Evolutionary conservation across 2,329 filamentous ascomycete species (phyloP).

Genomic region (Helotiales sp.): DNA sequence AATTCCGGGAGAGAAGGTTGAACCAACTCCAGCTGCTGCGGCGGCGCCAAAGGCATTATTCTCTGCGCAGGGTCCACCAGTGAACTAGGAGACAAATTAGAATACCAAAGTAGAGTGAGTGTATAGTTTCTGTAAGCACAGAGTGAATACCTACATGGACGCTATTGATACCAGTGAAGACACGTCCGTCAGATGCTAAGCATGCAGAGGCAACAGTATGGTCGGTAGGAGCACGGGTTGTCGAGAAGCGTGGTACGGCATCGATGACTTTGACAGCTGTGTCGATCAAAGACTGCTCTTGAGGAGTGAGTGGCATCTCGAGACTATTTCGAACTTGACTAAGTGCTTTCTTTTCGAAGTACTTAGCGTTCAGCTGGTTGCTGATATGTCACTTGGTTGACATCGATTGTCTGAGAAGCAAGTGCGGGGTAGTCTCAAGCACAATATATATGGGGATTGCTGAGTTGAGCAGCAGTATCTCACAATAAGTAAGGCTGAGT

Average conservation of each 20-base stretch:
- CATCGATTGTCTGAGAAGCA: too few species aligned
- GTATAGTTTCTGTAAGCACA: too few species aligned
- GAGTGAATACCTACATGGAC: conserved; percentile 12
- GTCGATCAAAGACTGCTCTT: conserved; percentile 11
- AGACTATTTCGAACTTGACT: conserved; percentile 2
- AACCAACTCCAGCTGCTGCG: conserved; percentile 16
- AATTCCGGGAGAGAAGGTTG: conserved; percentile 6
- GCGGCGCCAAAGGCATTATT: conserved; percentile 25
- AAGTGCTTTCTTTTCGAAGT: background rate
- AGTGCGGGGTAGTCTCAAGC: too few species aligned
- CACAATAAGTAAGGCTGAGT: too few species aligned
- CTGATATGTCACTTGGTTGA: background rate
- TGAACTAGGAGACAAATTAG: background rate
- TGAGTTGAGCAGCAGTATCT: too few species aligned
- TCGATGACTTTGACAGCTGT: conserved; percentile 14
- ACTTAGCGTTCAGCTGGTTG: background rate
- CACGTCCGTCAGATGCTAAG: conserved; percentile 13
- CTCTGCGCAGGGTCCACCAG: conserved; percentile 13
- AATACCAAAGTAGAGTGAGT: background rate
- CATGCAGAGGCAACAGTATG: conserved; percentile 19
- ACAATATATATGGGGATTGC: too few species aligned
- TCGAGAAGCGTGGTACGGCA: conserved; percentile 11
- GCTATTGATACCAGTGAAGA: conserved; percentile 24
- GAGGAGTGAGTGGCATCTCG: conserved; percentile 4
- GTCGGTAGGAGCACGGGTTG: conserved; percentile 8